Evolutionary conservation across 495 filamentous ascomycete genomes (phyloP).

Genomic region (Penicillium macrosclerotiorum): DNA sequence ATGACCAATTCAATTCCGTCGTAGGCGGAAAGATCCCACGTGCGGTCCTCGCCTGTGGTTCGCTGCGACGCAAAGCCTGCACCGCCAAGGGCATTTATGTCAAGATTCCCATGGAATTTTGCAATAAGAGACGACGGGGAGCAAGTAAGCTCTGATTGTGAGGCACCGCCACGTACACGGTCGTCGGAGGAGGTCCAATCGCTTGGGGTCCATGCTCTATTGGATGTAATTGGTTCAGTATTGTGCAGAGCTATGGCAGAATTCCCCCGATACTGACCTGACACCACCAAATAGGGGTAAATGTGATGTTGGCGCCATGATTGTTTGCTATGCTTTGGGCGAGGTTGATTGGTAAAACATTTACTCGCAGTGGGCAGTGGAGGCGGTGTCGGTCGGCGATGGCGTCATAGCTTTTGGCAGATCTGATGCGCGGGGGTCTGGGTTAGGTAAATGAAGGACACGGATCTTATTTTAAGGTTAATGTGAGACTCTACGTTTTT

Average conservation of each 20-base stretch:
- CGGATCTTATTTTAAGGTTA: background rate
- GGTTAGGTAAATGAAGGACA: background rate
- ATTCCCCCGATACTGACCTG: conserved; percentile 2
- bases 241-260: too few relatives aligned
- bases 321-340: conserved; percentile 5
- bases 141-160: conserved; percentile 50
- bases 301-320: conserved; percentile 14
- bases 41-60: conserved; percentile 48
- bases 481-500: background rate
- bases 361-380: background rate
- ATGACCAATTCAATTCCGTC: conserved; percentile 52
- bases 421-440: background rate
- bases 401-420: conserved; percentile 15
- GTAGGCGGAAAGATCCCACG: conserved; percentile 57
- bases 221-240: background rate
- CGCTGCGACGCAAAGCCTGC: conserved; percentile 82
- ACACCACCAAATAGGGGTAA: conserved; percentile 18
- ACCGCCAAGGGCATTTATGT: conserved; percentile 71
- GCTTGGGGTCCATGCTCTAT: conserved; percentile 41
- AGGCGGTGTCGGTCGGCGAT: conserved; percentile 14
- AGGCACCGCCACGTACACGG: conserved; percentile 68
- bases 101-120: conserved; percentile 65
- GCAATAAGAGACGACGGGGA: conserved; percentile 22
- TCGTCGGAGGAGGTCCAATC: conserved; percentile 73
- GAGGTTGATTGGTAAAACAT: background rate